A percentile compares a stretch with the other conserved stretches of the same genome.
phyloP scores from a whole-genome alignment of 2,329 filamentous ascomycete species.

The Calonectria pseudoreteaudii region DNA sequence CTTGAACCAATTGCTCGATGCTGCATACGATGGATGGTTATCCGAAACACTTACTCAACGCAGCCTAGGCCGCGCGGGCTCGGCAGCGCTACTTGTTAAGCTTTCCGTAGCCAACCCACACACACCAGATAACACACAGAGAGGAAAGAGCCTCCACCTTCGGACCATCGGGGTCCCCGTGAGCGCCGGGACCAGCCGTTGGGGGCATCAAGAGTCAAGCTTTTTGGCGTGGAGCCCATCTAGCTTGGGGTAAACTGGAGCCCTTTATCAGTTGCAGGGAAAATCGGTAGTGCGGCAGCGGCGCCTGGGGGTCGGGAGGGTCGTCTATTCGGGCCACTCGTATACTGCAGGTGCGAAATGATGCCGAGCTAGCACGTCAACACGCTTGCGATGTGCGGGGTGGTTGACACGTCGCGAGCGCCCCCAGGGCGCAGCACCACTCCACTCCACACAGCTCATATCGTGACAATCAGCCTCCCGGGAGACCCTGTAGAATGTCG shows the following conservation, averaged over 20 bases:
- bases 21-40: neutral
- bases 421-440: neutral
- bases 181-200: neutral
- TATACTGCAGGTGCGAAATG: neutral
- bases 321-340: neutral
- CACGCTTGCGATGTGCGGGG: neutral
- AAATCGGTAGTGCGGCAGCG: neutral
- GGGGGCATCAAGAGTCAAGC: neutral
- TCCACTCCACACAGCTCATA: neutral
- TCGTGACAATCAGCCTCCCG: neutral
- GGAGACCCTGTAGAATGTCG: neutral
- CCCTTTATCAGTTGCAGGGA: slow-evolving; percentile 3
- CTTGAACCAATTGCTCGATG: neutral
- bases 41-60: slow-evolving; percentile 3
- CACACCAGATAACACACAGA: neutral
- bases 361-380: neutral
- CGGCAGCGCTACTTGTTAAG: neutral
- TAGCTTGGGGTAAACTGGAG: neutral
- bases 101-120: neutral
- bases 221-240: neutral
- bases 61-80: neutral
- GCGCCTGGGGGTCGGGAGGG: neutral
- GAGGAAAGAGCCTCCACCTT: neutral
- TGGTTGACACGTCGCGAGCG: neutral
- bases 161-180: neutral